Evolutionary conservation across 371 early-diverging fungal species (phyloP).

Genomic region (Sporodiniella umbellata): DNA sequence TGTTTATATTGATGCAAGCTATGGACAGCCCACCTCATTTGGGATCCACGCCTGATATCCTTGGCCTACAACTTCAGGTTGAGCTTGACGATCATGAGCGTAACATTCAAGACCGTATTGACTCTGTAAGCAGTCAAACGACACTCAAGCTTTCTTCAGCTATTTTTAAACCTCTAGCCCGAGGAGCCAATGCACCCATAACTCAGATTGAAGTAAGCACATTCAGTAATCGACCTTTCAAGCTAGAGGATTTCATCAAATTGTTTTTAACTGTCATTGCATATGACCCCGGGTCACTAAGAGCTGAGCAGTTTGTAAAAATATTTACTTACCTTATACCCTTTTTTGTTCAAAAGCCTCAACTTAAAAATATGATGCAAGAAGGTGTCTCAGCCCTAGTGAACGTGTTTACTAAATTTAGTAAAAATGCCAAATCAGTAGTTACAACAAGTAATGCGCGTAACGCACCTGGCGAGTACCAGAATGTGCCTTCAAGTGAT

Average conservation of each 20-base stretch:
- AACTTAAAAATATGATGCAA: conserved; percentile 33
- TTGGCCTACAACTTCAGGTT: conserved; percentile 45
- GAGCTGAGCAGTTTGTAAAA: conserved; percentile 67
- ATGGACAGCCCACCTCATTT: conserved; percentile 43
- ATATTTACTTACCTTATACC: conserved; percentile 47
- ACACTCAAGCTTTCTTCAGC: conserved; percentile 34
- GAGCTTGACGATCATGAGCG: conserved; percentile 51
- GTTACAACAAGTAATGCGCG: background rate
- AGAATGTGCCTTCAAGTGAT: conserved; percentile 1
- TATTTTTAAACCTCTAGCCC: conserved; percentile 38
- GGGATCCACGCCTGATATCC: conserved; percentile 40
- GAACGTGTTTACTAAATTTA: conserved; percentile 53
- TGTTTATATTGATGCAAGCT: conserved; percentile 41
- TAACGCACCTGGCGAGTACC: conserved; percentile 6
- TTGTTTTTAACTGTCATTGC: conserved; percentile 66
- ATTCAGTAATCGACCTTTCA: conserved; percentile 41
- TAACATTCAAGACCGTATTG: conserved; percentile 42
- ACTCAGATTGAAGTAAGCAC: conserved; percentile 25
- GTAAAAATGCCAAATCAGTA: conserved; percentile 47
- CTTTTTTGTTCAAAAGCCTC: conserved; percentile 31
- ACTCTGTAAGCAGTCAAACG: conserved; percentile 40
- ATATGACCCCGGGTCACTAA: conserved; percentile 59
- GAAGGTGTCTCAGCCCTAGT: conserved; percentile 57
- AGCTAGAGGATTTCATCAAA: conserved; percentile 54
- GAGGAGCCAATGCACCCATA: conserved; percentile 38